These are phyloP conservation scores for Sporothrix pallida DNA, from an alignment of 2,329 filamentous ascomycete species.

Conservation along the genomic window DNA sequence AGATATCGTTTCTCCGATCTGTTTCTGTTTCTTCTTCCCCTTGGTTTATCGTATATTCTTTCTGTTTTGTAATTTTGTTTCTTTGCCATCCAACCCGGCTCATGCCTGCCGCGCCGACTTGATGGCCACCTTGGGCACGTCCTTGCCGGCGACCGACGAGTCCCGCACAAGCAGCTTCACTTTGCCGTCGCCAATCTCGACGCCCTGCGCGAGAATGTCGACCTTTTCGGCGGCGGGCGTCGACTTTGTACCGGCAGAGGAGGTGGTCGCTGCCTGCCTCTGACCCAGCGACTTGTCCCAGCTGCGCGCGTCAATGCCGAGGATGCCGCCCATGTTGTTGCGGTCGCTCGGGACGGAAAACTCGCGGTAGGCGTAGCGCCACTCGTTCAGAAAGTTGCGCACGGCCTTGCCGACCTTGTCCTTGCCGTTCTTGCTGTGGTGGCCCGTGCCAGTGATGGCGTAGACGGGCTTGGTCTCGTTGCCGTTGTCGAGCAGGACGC, in stretches of 20 bases:
- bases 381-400: slow-evolving; percentile 88
- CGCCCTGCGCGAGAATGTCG: slow-evolving; percentile 68
- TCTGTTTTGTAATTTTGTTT: background rate
- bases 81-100: too few relatives aligned
- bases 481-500: slow-evolving; percentile 81
- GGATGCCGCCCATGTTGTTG: slow-evolving; percentile 76
- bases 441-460: slow-evolving; percentile 93
- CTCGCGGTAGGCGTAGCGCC: slow-evolving; percentile 93
- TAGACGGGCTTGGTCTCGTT: slow-evolving; percentile 79
- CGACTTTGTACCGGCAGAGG: background rate
- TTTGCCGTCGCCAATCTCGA: slow-evolving; percentile 71
- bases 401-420: slow-evolving; percentile 97
- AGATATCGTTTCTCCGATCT: background rate
- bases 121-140: background rate
- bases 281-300: slow-evolving; percentile 66
- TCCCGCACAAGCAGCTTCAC: slow-evolving; percentile 68
- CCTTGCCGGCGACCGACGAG: slow-evolving; percentile 39
- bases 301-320: slow-evolving; percentile 70
- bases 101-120: background rate
- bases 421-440: slow-evolving; percentile 98
- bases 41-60: background rate
- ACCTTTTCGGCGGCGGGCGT: background rate
- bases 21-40: background rate
- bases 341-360: slow-evolving; percentile 96
- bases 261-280: background rate